These are phyloP conservation scores for Coemansia sp. DNA, from an alignment of 192 early-diverging fungal species.

Conservation along the genomic window DNA sequence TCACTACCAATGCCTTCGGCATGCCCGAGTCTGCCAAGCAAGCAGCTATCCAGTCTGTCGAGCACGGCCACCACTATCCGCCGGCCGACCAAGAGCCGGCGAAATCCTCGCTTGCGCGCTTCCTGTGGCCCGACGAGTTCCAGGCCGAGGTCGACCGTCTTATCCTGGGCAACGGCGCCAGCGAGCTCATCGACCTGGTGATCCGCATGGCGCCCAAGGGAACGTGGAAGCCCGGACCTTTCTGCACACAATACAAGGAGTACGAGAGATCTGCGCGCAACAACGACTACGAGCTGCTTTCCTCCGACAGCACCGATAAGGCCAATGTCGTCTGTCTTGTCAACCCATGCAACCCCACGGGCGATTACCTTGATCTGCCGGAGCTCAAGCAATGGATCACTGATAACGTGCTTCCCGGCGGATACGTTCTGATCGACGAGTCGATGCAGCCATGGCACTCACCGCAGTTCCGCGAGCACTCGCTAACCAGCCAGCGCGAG, in stretches of 20 bases:
- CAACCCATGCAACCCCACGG: slow-evolving; percentile 91
- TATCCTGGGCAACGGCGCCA: slow-evolving; percentile 85
- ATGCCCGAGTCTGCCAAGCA: slow-evolving; percentile 71
- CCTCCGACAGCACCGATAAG: slow-evolving; percentile 53
- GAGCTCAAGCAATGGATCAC: slow-evolving; percentile 75
- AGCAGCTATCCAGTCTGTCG: slow-evolving; percentile 65
- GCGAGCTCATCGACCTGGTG: slow-evolving; percentile 86
- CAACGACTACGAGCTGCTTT: slow-evolving; percentile 66
- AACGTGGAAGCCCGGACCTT: slow-evolving; percentile 84
- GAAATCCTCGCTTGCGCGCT: slow-evolving; percentile 73
- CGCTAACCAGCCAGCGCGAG: slow-evolving; percentile 70
- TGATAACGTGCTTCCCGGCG: slow-evolving; percentile 71
- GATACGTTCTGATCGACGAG: slow-evolving; percentile 83
- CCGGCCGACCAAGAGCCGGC: slow-evolving; percentile 90
- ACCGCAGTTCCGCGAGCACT: slow-evolving; percentile 72
- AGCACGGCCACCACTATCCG: slow-evolving; percentile 82
- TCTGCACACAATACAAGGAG: slow-evolving; percentile 84
- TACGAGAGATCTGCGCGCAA: slow-evolving; percentile 83
- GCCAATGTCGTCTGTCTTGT: slow-evolving; percentile 79
- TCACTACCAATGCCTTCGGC: slow-evolving; percentile 86
- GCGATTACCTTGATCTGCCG: slow-evolving; percentile 74
- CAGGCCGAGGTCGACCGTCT: slow-evolving; percentile 60
- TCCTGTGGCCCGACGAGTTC: slow-evolving; percentile 69
- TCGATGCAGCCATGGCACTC: slow-evolving; percentile 96
- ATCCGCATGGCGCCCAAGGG: slow-evolving; percentile 71